Evolutionary conservation across 2,329 filamentous ascomycete species (phyloP), one percentile per base, ranked within the genome.

Genomic region (Penicillium sp.): DNA sequence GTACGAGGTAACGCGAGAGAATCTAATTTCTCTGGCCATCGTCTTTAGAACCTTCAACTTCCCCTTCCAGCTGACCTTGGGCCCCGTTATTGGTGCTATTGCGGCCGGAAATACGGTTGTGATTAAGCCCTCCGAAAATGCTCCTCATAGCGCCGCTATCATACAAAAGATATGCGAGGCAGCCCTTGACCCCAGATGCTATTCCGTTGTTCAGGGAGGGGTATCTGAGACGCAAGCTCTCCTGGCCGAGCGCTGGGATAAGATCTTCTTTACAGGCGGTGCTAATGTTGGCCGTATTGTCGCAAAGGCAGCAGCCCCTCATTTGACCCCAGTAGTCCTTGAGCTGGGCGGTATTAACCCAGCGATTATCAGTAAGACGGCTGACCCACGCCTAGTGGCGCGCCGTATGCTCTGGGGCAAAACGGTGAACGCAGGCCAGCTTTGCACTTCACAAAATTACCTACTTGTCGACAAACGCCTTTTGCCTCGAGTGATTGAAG

Each of bases 241-340:
- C 48, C 84, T 99, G 37, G 87, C 94, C 60, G 86, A 93, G 80
- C 94, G 94, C 76, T 99, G 93, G 89, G 93, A 96, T 80, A 98
- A 97, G 85, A 96, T 99, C 72, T 93, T 95, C 82, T 99, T 97
- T 81, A 99, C 95, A 0, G 95, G 95, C 57, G 89, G 87, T 70
- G 84, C 85, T 55, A 80, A 75, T 30, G 92, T 97, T 19, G 95
- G 91, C 72, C 92, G 89, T 73, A 93, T 98, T 71, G 88, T 98
- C 55, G 86, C 92, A 52, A 89, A 93, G 76, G 97, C 96, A 75
- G 95, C 94, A 0, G 94, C 95, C 61, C 87, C 92, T 73, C 89
- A 92, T 40, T 83, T 97, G 63, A 98, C 95, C 0, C 95, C 95
- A 0, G 88, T 96, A 22, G 86, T 89, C 10, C 87, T 98, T 52